Evolutionary conservation across 345 rosid species (phyloP).

Genomic region (Turnera subulata): DNA sequence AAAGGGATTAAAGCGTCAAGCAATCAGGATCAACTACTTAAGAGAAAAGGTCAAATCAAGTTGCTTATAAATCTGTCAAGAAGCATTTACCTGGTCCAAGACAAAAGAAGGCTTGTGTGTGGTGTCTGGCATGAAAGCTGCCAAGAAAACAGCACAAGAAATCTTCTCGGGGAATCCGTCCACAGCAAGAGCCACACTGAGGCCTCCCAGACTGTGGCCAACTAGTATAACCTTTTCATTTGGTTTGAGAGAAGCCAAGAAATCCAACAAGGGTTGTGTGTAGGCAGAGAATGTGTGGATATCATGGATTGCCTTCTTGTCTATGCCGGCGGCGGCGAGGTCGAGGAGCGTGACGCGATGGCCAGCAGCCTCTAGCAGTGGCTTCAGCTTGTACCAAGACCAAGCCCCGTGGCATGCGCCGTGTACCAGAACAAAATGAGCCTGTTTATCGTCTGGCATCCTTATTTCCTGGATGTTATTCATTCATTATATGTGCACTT

Average conservation of each 20-base stretch:
- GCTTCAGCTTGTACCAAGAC: constrained; percentile 41
- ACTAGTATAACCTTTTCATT: constrained; percentile 29
- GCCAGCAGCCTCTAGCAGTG: constrained; percentile 30
- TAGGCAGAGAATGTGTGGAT: constrained; percentile 20
- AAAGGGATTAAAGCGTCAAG: background rate
- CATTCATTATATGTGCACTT: no score
- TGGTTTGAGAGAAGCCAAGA: constrained; percentile 10
- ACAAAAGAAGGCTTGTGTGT: constrained; percentile 6
- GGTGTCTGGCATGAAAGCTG: constrained; percentile 28
- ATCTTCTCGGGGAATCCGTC: constrained; percentile 24
- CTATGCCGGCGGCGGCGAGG: constrained; percentile 33
- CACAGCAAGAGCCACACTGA: constrained; percentile 27
- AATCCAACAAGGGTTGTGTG: constrained; percentile 17
- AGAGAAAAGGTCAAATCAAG: background rate
- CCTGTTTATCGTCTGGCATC: no score
- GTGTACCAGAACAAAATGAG: constrained; percentile 41
- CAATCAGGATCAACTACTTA: background rate
- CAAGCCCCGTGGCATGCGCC: constrained; percentile 46
- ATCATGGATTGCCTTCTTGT: constrained; percentile 20
- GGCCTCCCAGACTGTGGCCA: constrained; percentile 34
- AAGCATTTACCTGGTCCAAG: constrained; percentile 13
- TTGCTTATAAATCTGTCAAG: background rate
- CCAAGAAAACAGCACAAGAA: constrained; percentile 16
- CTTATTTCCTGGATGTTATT: no score
- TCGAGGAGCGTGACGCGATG: constrained; percentile 37